Conservation (phyloP, 2,329 filamentous ascomycete species). For the Pestalotiopsis sp. region DNA sequence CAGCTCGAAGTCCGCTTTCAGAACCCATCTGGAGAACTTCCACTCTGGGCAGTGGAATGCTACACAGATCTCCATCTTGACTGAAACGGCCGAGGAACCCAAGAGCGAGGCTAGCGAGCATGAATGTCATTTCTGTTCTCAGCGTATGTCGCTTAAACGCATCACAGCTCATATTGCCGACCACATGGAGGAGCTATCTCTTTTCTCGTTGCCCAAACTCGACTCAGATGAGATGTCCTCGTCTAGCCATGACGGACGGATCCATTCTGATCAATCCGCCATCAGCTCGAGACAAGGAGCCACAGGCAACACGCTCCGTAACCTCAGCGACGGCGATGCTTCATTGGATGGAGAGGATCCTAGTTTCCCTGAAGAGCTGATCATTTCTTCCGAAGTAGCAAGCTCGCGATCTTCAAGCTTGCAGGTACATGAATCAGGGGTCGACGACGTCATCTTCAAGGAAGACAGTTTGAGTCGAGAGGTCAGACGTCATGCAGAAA, state of each 20-base stretch:
- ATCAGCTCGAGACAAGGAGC: too few relatives aligned
- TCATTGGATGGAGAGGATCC: too few relatives aligned
- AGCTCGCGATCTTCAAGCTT: too few relatives aligned
- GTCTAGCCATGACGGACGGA: too few relatives aligned
- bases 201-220: neutral
- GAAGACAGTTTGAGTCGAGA: too few relatives aligned
- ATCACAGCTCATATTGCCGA: neutral
- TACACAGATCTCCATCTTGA: neutral
- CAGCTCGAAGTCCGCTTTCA: neutral
- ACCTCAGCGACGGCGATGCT: too few relatives aligned
- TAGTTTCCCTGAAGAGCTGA: too few relatives aligned
- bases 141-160: neutral
- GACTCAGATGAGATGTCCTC: slow-evolving; percentile 23
- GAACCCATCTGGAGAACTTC: neutral
- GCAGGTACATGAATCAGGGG: neutral
- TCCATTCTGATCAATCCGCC: too few relatives aligned
- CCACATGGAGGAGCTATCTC: neutral
- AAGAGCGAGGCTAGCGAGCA: neutral
- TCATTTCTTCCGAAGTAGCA: too few relatives aligned
- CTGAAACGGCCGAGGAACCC: neutral
- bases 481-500: too few relatives aligned
- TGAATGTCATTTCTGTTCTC: neutral
- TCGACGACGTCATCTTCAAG: neutral
- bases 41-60: neutral
- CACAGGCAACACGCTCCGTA: too few relatives aligned